phyloP scores from a whole-genome alignment of 1,139 yeast species.

The Scheffersomyces parashehatae region DNA sequence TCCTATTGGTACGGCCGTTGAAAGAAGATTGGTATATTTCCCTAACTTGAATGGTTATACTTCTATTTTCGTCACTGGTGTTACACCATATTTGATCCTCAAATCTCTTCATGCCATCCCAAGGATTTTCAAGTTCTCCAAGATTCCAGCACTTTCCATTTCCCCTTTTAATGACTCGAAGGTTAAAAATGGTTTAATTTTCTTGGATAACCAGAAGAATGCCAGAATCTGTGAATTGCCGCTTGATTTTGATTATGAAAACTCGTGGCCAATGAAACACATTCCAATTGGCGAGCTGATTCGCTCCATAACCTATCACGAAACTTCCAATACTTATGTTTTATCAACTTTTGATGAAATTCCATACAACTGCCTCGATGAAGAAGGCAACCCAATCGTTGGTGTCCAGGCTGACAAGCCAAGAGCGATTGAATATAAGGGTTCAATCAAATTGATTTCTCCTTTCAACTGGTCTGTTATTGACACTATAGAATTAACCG shows the following conservation, averaged over 20 bases:
- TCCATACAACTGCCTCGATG: slow-evolving; percentile 70
- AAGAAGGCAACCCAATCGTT: slow-evolving; percentile 66
- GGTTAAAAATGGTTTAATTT: slow-evolving; percentile 59
- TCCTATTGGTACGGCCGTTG: slow-evolving; percentile 66
- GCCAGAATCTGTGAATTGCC: slow-evolving; percentile 72
- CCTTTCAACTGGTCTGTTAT: slow-evolving; percentile 78
- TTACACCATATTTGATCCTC: slow-evolving; percentile 65
- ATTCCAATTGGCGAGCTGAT: slow-evolving; percentile 63
- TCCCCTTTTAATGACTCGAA: slow-evolving; percentile 48
- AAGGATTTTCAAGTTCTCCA: slow-evolving; percentile 66
- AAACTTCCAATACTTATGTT: slow-evolving; percentile 61
- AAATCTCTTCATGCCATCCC: slow-evolving; percentile 68
- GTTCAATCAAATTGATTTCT: slow-evolving; percentile 65
- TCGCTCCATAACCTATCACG: slow-evolving; percentile 72
- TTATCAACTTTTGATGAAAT: slow-evolving; percentile 63
- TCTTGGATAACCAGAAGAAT: slow-evolving; percentile 68
- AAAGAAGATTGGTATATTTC: slow-evolving; percentile 65
- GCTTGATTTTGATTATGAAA: slow-evolving; percentile 54
- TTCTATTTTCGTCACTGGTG: slow-evolving; percentile 73
- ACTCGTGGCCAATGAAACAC: slow-evolving; percentile 61
- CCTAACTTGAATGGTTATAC: slow-evolving; percentile 59
- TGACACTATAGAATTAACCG: slow-evolving; percentile 65
- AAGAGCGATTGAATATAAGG: slow-evolving; percentile 57
- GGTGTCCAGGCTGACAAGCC: slow-evolving; percentile 54
- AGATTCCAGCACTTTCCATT: slow-evolving; percentile 63